Conservation (phyloP, 2,329 filamentous ascomycete species). For the Aspergillus brunneoviolaceus region DNA sequence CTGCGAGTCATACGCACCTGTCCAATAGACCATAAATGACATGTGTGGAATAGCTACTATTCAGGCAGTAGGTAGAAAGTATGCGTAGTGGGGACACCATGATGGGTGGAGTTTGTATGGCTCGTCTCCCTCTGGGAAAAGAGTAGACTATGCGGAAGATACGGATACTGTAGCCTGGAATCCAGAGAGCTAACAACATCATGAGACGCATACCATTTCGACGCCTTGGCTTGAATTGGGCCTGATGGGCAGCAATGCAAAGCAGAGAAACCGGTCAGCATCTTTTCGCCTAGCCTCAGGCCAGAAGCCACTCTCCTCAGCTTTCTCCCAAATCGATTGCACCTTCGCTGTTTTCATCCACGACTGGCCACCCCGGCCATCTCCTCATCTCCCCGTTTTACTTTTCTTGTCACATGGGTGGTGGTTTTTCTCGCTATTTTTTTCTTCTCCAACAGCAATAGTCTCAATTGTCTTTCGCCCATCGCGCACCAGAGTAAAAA, state of each 20-base stretch:
- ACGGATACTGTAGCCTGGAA: neutral
- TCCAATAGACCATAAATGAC: neutral
- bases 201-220: neutral
- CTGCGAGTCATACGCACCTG: neutral
- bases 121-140: too few species aligned
- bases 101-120: too few species aligned
- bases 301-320: neutral
- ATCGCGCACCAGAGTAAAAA: neutral
- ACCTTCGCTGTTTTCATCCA: too few species aligned
- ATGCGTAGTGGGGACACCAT: too few species aligned
- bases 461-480: neutral
- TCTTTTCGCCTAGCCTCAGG: neutral
- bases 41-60: too few species aligned
- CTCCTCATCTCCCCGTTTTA: neutral
- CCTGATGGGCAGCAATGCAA: slow-evolving; percentile 4
- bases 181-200: neutral
- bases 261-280: neutral
- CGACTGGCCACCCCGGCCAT: too few species aligned
- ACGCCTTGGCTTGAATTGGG: neutral
- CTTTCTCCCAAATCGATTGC: too few species aligned
- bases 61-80: too few species aligned
- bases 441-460: neutral
- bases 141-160: too few species aligned
- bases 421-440: neutral
- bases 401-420: neutral